A percentile compares a stretch with the other conserved stretches of the same genome.
These are phyloP conservation scores for Thielaviopsis euricoi DNA, from an alignment of 2,329 filamentous ascomycete genomes.

Conservation along the genomic window DNA sequence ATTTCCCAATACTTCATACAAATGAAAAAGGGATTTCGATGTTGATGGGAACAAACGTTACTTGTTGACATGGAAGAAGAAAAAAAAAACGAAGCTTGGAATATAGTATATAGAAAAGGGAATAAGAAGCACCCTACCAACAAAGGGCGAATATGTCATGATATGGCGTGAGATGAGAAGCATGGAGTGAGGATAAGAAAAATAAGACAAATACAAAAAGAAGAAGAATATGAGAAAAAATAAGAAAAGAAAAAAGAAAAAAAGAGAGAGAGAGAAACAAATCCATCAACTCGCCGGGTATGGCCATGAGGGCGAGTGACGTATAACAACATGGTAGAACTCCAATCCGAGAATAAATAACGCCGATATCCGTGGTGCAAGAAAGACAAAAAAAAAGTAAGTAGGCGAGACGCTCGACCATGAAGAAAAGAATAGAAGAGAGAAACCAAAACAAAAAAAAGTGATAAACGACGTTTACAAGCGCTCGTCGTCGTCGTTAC, in stretches of 20 bases:
- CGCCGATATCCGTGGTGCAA: background rate
- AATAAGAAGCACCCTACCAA: background rate
- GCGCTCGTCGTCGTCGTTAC: conserved; percentile 63
- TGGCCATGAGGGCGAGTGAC: no score
- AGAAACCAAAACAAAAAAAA: background rate
- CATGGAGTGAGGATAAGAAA: no score
- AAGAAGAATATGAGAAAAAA: background rate
- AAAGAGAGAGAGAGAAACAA: background rate
- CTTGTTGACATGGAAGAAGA: no score
- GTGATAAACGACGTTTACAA: conserved; percentile 18
- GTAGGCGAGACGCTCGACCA: no score
- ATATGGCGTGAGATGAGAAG: background rate
- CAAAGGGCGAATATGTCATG: no score
- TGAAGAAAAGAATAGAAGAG: background rate
- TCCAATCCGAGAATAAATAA: background rate
- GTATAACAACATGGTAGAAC: background rate
- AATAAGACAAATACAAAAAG: background rate
- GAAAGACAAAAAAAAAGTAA: background rate
- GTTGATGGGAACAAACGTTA: no score
- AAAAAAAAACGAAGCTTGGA: no score
- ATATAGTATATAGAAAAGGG: no score
- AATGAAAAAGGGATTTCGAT: no score
- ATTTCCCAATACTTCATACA: no score
- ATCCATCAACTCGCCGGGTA: no score
- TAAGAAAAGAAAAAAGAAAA: background rate